Conservation (phyloP, 1,284 basidiomycete species). For the Apiotrichum veenhuisii region DNA sequence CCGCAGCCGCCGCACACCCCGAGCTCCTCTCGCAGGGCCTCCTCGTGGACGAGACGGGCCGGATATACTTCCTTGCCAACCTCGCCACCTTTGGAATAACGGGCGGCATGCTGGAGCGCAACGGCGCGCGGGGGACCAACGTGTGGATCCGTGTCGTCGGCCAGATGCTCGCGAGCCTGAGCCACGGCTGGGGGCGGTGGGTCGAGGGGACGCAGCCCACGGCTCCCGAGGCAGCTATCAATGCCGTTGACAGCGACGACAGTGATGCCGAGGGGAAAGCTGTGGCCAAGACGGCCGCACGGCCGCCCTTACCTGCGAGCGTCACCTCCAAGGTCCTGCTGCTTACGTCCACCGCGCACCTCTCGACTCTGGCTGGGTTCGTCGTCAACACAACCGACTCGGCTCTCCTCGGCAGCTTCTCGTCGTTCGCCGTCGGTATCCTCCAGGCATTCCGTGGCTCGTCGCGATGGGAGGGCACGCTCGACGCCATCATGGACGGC, state of each 20-base stretch:
- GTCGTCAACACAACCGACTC: constrained; percentile 11
- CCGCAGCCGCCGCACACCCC: constrained; percentile 26
- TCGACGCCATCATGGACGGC: constrained; percentile 47
- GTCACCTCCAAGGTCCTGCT: constrained; percentile 33
- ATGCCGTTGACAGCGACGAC: neutral
- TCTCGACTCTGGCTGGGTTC: constrained; percentile 15
- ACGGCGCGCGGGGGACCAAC: constrained; percentile 23
- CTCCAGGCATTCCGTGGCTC: constrained; percentile 56
- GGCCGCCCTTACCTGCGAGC: constrained; percentile 24
- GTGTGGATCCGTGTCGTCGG: constrained; percentile 43
- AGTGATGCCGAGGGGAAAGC: neutral
- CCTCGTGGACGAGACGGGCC: constrained; percentile 36
- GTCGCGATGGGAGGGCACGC: constrained; percentile 53
- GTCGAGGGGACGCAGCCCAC: constrained; percentile 26
- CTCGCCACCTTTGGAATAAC: constrained; percentile 48
- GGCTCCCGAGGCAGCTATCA: constrained; percentile 7
- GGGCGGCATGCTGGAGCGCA: constrained; percentile 37
- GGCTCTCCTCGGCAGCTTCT: constrained; percentile 28
- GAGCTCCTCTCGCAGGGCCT: constrained; percentile 24
- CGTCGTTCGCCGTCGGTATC: constrained; percentile 43
- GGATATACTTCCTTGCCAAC: constrained; percentile 46
- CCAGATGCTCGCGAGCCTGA: constrained; percentile 26
- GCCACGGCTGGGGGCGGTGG: constrained; percentile 46
- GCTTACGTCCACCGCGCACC: constrained; percentile 34
- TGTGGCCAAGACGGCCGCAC: constrained; percentile 6